phyloP scores from a whole-genome alignment of 2,329 filamentous ascomycete genomes.

The Pestalotiopsis sp. region DNA sequence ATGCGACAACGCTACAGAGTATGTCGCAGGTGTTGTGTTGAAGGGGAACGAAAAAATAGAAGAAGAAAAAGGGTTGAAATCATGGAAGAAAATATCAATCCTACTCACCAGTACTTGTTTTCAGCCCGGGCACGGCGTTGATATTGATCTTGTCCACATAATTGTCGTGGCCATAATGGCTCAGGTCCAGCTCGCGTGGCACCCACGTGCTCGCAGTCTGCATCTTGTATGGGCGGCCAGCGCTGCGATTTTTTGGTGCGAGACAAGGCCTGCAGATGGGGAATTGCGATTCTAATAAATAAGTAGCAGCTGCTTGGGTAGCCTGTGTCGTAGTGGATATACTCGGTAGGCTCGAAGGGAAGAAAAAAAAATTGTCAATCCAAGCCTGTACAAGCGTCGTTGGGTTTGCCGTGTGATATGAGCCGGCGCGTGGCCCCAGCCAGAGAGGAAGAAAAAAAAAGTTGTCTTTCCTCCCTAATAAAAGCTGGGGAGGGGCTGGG shows the following conservation, averaged over 20 bases:
- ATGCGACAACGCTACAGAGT: conserved; percentile 20
- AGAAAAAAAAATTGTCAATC: background rate
- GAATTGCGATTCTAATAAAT: background rate
- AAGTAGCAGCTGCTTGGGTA: conserved; percentile 5
- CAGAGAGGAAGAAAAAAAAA: background rate
- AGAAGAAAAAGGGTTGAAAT: background rate
- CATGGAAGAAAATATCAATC: background rate
- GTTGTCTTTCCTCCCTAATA: background rate
- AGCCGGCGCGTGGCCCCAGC: background rate
- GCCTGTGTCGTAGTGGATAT: conserved; percentile 1
- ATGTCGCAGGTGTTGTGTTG: conserved; percentile 17
- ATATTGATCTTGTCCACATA: conserved; percentile 59
- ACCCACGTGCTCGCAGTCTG: conserved; percentile 36
- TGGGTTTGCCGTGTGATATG: background rate
- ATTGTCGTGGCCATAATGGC: conserved; percentile 38
- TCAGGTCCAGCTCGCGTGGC: conserved; percentile 34
- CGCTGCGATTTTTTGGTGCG: conserved; percentile 7
- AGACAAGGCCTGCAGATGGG: conserved; percentile 3
- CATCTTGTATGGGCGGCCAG: conserved; percentile 32
- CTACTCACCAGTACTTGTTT: conserved; percentile 62
- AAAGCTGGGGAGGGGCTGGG: conserved; percentile 4
- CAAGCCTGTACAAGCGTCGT: conserved; percentile 4
- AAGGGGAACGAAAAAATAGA: conserved; percentile 17
- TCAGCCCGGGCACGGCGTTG: conserved; percentile 59
- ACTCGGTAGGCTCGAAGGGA: background rate